Evolutionary conservation across 345 rosid genomes (phyloP).

Genomic region (Fremontodendron californicum): DNA sequence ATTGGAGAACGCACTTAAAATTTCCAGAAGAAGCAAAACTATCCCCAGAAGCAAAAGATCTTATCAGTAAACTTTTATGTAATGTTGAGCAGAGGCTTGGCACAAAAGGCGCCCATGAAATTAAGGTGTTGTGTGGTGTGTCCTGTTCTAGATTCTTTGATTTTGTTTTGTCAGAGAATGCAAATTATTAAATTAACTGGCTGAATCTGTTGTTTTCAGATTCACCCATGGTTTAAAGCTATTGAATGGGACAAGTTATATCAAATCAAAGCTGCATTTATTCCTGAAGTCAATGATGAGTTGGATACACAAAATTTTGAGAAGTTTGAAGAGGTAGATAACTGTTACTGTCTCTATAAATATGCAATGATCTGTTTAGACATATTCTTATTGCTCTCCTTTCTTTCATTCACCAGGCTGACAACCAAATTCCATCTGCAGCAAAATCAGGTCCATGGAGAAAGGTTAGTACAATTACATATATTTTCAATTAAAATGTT

Average conservation of each 20-base stretch:
- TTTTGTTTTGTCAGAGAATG: neutral
- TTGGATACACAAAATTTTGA: constrained; percentile 96
- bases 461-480: constrained; percentile 44
- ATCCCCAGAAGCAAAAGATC: constrained; percentile 84
- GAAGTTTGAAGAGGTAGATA: constrained; percentile 87
- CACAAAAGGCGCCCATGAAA: constrained; percentile 80
- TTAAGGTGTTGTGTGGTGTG: constrained; percentile 72
- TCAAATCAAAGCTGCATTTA: constrained; percentile 90
- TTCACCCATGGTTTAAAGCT: constrained; percentile 85
- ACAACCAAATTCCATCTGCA: constrained; percentile 47
- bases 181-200: constrained; percentile 19
- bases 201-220: constrained; percentile 42
- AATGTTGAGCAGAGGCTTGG: constrained; percentile 93
- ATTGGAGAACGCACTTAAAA: constrained; percentile 92
- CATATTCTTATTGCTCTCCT: neutral
- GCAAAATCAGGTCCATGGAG: constrained; percentile 84
- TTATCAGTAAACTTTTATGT: constrained; percentile 79
- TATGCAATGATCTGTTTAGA: neutral
- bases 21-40: constrained; percentile 95
- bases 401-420: constrained; percentile 46
- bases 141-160: constrained; percentile 35
- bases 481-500: neutral
- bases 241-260: constrained; percentile 82
- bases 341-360: constrained; percentile 11
- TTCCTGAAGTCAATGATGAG: constrained; percentile 94